Percentiles rank a stretch among this genome's conserved stretches.
Evolutionary conservation across 495 filamentous ascomycete genomes (phyloP).

Genomic region (Staphylotrichum tortipilum): DNA sequence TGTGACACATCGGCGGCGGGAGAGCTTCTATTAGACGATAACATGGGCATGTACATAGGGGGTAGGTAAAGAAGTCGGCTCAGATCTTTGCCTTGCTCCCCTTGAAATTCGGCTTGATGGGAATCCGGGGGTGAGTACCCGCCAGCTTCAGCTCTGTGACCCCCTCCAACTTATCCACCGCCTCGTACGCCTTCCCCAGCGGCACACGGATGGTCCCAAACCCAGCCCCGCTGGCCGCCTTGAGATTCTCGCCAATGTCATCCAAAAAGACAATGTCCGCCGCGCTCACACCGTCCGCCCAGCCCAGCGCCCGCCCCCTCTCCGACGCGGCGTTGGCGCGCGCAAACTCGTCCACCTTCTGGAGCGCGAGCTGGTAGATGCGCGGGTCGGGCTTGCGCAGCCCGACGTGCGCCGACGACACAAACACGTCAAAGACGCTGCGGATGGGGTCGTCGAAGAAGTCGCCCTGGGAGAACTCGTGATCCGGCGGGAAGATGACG

Average conservation of each 20-base stretch:
- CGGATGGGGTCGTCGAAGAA: conserved; percentile 41
- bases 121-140: conserved; percentile 36
- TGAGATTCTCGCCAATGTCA: conserved; percentile 92
- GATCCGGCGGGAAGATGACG: conserved; percentile 63
- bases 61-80: too few species aligned
- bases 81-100: conserved; percentile 32
- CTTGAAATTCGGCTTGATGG: conserved; percentile 29
- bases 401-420: conserved; percentile 77
- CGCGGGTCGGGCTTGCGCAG: conserved; percentile 76
- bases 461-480: conserved; percentile 41
- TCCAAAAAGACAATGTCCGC: conserved; percentile 81
- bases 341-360: conserved; percentile 53
- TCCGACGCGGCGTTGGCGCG: conserved; percentile 31
- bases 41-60: too few species aligned
- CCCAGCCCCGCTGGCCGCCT: conserved; percentile 64
- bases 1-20: neutral
- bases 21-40: neutral
- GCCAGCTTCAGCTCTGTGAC: conserved; percentile 42
- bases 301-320: conserved; percentile 34
- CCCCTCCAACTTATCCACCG: conserved; percentile 46
- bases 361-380: conserved; percentile 69
- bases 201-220: conserved; percentile 78
- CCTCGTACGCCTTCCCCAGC: conserved; percentile 68
- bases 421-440: conserved; percentile 68
- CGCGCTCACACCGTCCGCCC: conserved; percentile 46